Evolutionary conservation across 345 rosid genomes (phyloP), one percentile per base, ranked within the genome.

Genomic region (Populus ilicifolia): DNA sequence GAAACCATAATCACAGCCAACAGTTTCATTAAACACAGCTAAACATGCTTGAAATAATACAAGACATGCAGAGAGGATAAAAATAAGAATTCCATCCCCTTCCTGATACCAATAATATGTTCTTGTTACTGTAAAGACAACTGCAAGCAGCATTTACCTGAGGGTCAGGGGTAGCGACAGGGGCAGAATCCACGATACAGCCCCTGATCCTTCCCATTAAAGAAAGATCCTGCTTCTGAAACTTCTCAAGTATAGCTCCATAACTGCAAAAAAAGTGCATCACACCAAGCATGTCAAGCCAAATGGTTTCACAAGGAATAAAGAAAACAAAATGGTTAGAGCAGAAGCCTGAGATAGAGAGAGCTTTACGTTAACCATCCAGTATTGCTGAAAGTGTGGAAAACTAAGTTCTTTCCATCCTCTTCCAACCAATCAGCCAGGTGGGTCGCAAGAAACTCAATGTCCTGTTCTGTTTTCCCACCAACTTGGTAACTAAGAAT

Each of bases 371-470:
- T 94, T 80, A 96, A 80, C 99, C 98, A 96, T 74, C 99, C 99
- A 2, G 99, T 96, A 78, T 96, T 96, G 87, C 99, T 94, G 77
- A 96, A 96, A 62, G 97, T 96, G 87, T 96, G 99, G 82, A 96
- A 96, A 80, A 96, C 91, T 16, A 96, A 83, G 79, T 88, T 94
- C 81, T 90, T 92, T 66, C 91, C 93, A 8, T 80, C 86, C 69
- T 89, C 99, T 80, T 96, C 99, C 84, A 96, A 78, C 97, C 99
- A 96, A 75, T 87, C 99, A 75, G 88, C 88, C 87, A 96, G 82
- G 79, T 96, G 98, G 80, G 89, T 87, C 77, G 90, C 98, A 82
- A 96, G 90, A 82, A 87, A 84, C 63, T 90, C 93, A 4, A 96
- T 81, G 68, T 91, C 85, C 80, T 90, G 86, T 74, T 96, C 99